A percentile compares a stretch with the other conserved stretches of the same genome.
phyloP scores from a whole-genome alignment of 768 basidiomycete genomes.

The Lactarius sanguifluus region DNA sequence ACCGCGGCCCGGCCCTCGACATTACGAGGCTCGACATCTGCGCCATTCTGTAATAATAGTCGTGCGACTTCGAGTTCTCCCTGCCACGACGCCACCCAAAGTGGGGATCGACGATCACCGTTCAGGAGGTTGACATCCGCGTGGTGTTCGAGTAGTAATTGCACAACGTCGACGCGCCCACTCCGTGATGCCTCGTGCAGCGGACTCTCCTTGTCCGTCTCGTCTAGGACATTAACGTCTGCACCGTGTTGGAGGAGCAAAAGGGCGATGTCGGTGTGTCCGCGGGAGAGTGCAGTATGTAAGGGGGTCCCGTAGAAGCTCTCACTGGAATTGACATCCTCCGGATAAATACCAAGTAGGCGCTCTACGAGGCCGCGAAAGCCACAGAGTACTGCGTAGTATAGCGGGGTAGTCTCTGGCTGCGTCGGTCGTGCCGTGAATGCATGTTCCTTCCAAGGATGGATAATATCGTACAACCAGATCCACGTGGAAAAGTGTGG shows the following conservation, averaged over 20 bases:
- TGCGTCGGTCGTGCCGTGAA: background rate
- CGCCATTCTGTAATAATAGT: too few species aligned
- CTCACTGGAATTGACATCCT: background rate
- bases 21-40: too few species aligned
- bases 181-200: background rate
- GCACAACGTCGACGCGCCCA: background rate
- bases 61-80: background rate
- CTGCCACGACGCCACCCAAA: background rate
- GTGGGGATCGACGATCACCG: fast-evolving
- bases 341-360: background rate
- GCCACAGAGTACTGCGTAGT: conserved; percentile 3
- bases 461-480: background rate
- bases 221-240: background rate
- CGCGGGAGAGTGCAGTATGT: background rate
- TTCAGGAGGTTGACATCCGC: background rate
- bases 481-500: background rate
- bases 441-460: background rate
- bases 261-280: background rate
- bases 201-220: background rate
- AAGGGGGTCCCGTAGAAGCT: background rate
- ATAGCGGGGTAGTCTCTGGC: background rate
- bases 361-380: background rate
- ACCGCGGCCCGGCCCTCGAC: too few species aligned
- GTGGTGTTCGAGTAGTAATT: background rate
- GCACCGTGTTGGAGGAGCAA: background rate